Percentiles rank a stretch among this genome's conserved stretches.
These are phyloP conservation scores for Serendipita sp. DNA, from an alignment of 768 basidiomycete species.

Conservation along the genomic window DNA sequence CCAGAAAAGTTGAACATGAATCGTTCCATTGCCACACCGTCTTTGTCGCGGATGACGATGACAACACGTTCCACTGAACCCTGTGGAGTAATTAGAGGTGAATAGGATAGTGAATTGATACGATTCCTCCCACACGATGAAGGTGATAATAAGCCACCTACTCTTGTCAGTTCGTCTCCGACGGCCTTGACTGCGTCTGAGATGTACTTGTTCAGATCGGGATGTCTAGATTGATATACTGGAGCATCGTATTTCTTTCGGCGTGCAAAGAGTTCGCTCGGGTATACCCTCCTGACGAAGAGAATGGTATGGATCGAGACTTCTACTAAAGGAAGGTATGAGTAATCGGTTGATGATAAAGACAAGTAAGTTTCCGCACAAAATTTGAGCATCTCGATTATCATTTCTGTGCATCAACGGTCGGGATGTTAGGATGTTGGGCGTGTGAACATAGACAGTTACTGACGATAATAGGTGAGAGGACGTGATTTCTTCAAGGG, in stretches of 20 bases:
- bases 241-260: constrained; percentile 82
- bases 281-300: constrained; percentile 82
- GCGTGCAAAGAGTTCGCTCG: constrained; percentile 70
- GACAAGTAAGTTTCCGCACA: not conserved
- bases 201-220: constrained; percentile 74
- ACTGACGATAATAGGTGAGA: not conserved
- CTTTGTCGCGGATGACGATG: constrained; percentile 68
- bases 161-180: constrained; percentile 54
- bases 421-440: not conserved
- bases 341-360: not conserved
- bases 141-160: constrained; percentile 17
- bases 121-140: not conserved
- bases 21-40: constrained; percentile 70
- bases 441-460: not conserved
- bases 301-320: constrained; percentile 86
- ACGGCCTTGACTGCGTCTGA: constrained; percentile 76
- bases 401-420: not conserved
- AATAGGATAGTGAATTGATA: not conserved
- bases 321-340: constrained; percentile 44
- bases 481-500: not conserved
- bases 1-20: constrained; percentile 46
- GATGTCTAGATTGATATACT: constrained; percentile 86
- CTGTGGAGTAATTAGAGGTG: constrained; percentile 23
- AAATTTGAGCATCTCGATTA: not conserved
- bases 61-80: constrained; percentile 67